Base-by-base conservation (phyloP, 192 early-diverging fungal species). In the Pilobolus umbonatus region DNA sequence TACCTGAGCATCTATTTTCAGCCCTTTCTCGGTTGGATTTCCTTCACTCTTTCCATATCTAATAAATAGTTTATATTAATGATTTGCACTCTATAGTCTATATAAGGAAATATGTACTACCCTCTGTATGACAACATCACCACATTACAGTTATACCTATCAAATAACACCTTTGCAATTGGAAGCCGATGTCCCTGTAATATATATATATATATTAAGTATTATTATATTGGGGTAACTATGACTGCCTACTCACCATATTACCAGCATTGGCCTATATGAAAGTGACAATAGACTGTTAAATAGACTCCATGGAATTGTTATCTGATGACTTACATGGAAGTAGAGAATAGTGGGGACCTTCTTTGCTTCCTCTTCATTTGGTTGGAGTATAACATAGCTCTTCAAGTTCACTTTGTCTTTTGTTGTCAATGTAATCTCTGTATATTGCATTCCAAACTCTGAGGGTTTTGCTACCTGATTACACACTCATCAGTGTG, bases 71-170 rank as follows among this genome's bases (percentile, higher is more conserved):
- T 12, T 6, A 3, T 35, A 5, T 40, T 30, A 19, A 21, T 25
- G 14, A 24, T 19, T 46, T 14, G 9, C 0, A 28, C 47, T 11
- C 11, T 30, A 15, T 30, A 32, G 10, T 1, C 29, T n/a, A 30
- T 29, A 15, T 0, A 8, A 19, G 19, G 19, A 26, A 32, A 15
- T 21, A 4, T 26, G 42, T 7, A 56, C 67, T 85, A 90, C 80
- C 97, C 95, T 61, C 97, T 80, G 57, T 99, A 99, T n/a, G 94
- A 96, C 17, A 98, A 77, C 91, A 99, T 92, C 51, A 95, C 87
- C 12, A 99, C 85, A 73, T 99, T 98, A 74, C 82, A 85, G 19
- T 77, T 73, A 32, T 81, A 79, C 22, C 69, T 66, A 22, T 75
- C 62, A 61, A 89, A 78, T 49, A 97, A 75, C 3, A 85, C 67